Conservation (phyloP, 345 rosid genomes). For the Cardamine occulta region DNA sequence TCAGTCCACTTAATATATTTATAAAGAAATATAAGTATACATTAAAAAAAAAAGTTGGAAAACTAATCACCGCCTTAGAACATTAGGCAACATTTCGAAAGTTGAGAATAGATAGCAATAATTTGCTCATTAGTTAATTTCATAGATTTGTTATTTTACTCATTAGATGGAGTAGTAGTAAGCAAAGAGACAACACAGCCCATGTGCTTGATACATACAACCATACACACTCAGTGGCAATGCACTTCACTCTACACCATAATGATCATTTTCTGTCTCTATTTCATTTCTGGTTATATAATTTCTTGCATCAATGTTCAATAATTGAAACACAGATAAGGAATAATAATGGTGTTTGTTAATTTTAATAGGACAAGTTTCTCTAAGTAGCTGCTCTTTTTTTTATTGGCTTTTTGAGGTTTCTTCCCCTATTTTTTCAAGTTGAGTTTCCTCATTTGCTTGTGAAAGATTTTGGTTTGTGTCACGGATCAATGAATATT, state of each 20-base stretch:
- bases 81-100: background rate
- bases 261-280: slow-evolving; percentile 11
- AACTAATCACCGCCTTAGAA: background rate
- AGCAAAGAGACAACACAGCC: slow-evolving; percentile 30
- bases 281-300: background rate
- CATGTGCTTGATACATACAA: slow-evolving; percentile 30
- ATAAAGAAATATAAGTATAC: no score
- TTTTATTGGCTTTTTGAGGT: background rate
- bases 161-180: background rate
- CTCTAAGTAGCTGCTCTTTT: background rate
- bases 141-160: background rate
- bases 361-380: slow-evolving; percentile 20
- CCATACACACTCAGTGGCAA: slow-evolving; percentile 23
- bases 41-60: no score
- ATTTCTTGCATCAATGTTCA: slow-evolving; percentile 12
- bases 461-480: slow-evolving; percentile 2
- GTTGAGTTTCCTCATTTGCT: slow-evolving; percentile 12
- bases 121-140: background rate
- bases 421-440: background rate
- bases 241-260: slow-evolving; percentile 10
- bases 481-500: slow-evolving; percentile 11
- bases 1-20: background rate
- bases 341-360: slow-evolving; percentile 12
- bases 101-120: background rate
- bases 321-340: slow-evolving; percentile 15